phyloP scores from a whole-genome alignment of 2,329 filamentous ascomycete species.

The Hypoxylon sp. region DNA sequence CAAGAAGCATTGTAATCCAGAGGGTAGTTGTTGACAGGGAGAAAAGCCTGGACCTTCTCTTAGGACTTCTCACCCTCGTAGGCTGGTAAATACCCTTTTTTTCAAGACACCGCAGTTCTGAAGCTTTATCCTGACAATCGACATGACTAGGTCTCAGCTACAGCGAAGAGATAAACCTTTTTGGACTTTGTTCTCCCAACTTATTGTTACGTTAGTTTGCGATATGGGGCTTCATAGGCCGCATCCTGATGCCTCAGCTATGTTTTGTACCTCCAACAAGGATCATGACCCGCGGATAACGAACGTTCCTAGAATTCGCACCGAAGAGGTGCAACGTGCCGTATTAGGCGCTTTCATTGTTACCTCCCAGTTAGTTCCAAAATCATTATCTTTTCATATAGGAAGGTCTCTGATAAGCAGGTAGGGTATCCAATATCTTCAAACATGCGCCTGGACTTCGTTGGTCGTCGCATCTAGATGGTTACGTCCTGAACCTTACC shows the following conservation, averaged over 20 bases:
- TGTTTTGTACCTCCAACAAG: constrained; percentile 16
- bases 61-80: constrained; percentile 36
- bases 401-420: constrained; percentile 4
- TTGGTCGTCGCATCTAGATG: constrained; percentile 47
- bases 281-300: constrained; percentile 23
- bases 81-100: constrained; percentile 35
- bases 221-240: constrained; percentile 39
- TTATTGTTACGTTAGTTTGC: constrained; percentile 38
- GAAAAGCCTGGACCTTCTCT: constrained; percentile 41
- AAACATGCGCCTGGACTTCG: constrained; percentile 45
- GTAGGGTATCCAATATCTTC: constrained; percentile 43
- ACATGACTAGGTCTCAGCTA: constrained; percentile 30
- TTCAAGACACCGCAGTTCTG: neutral
- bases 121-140: constrained; percentile 10
- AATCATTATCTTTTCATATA: neutral
- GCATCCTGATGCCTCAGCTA: constrained; percentile 15
- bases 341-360: constrained; percentile 39
- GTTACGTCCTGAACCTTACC: constrained; percentile 37
- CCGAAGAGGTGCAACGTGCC: constrained; percentile 37
- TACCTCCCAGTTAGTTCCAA: constrained; percentile 34
- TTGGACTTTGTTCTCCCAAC: constrained; percentile 40
- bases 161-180: constrained; percentile 36
- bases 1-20: constrained; percentile 33
- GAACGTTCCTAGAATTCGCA: constrained; percentile 19
- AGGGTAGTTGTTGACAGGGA: constrained; percentile 36